Base-by-base conservation (phyloP, 768 basidiomycete species). In the Suillus subalutaceus region DNA sequence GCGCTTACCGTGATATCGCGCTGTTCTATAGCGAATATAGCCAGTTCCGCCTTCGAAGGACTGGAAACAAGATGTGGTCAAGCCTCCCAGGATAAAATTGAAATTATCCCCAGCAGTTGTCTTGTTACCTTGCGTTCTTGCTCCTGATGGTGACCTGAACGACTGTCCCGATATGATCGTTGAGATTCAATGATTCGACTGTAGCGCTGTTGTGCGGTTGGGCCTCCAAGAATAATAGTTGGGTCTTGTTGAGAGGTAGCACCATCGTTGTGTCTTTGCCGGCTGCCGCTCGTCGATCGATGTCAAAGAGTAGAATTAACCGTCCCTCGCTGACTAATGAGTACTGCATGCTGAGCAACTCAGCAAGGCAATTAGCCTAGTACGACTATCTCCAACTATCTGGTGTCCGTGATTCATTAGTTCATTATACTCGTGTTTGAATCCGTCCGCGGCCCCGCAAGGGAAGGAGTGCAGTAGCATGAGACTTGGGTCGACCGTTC, bases 241-340 rank as follows among this genome's bases (percentile, higher is more conserved):
- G 38, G 18, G 58, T 59, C 58, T 59, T 41, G 38, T 59, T 59
- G 58, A 59, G 57, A 59, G 58, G 23, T 26, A 59, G 58, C 10
- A 18, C 3, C 59, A 60, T 60, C 26, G 18, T 13, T 43, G 18
- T 20, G 26, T 30, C 55, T 35, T 56, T 20, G 26, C 26, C 8
- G 4, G 16, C 16, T 52, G 52, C 52, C 7, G 7, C 26, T 50
- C 23, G 23, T 6, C 35, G 35, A 35, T 35, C 35, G 35, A 35
- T 35, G 5, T 35, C 35, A 6, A 35, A 6, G 35, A 35, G 4
- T 35, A 35, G 35, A 32, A 32, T 32, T 3, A 32, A 32, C 1
- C 0, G 4, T 3, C 32, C 32, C 32, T 32, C 32, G 32, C 32
- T 32, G 32, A 32, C 32, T 32, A 32, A 32, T 32, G 30, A 32